Conservation (phyloP, 306 rosid genomes). For the Inga laurina region DNA sequence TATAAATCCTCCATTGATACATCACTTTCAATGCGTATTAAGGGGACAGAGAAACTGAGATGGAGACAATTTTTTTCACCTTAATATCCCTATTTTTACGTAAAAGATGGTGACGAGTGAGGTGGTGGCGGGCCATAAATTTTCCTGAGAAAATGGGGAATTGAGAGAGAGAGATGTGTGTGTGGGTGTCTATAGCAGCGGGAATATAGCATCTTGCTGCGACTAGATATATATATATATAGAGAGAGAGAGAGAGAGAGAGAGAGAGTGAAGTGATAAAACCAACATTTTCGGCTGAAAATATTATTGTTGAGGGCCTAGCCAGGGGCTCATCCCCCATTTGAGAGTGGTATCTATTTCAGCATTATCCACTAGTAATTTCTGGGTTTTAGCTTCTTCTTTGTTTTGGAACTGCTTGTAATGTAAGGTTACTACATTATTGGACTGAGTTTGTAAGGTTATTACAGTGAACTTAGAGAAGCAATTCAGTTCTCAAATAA, state of each 20-base stretch:
- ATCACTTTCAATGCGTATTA: conserved; percentile 38
- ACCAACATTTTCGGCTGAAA: conserved; percentile 30
- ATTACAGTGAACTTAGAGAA: not conserved
- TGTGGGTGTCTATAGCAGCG: not conserved
- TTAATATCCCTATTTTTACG: conserved; percentile 8
- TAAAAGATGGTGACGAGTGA: not conserved
- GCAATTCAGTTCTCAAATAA: not conserved
- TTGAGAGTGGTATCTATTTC: conserved; percentile 2
- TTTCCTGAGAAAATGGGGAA: not conserved
- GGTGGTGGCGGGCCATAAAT: not conserved
- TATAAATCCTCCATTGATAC: conserved; percentile 16
- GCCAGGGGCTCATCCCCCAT: not conserved
- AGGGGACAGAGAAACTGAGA: not conserved
- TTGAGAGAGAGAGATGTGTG: not conserved
- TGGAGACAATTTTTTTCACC: conserved; percentile 30
- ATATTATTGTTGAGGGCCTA: not conserved
- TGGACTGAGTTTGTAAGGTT: not conserved
- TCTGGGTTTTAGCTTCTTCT: not conserved
- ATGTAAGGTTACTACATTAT: not conserved
- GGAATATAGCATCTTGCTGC: conserved; percentile 43
- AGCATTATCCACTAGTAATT: conserved; percentile 8
- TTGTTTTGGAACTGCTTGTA: not conserved
- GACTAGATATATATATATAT: not conserved
- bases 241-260: too few relatives aligned
- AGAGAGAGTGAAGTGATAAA: not conserved